Base-by-base conservation (phyloP, 768 basidiomycete genomes). In the Cystobasidium ongulense region DNA sequence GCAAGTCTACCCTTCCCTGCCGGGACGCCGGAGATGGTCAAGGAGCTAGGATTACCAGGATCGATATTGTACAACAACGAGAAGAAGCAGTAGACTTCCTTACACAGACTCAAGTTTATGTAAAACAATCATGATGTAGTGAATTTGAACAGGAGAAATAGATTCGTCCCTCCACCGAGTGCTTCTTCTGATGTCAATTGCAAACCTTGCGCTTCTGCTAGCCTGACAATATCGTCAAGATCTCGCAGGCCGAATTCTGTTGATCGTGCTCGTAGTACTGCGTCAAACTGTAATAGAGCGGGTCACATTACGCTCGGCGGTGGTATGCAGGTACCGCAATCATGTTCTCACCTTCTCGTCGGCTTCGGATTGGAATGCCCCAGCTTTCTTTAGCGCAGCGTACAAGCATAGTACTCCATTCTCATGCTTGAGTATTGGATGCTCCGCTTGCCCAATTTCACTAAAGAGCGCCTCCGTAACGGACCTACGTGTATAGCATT, bases 1-100 rank as follows among this genome's bases (percentile, higher is more conserved):
- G 86, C 86, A 74, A 87, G 88, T 75, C 82, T 99, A 71, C 95
- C 95, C 11, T 93, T 95, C 85, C 95, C 95, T 1, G 92, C 91
- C 35, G 95, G 91, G 29, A 93, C 90, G 5, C 84, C 82, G 62
- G 87, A 90, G 80, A 82, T 90, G 82, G 92, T 89, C 21, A 86
- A 84, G 81, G 80, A 74, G 36, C 84, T 73, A 75, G n/a, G 29
- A 11, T 31, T 73, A 25, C 72, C 72, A 25, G 62, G 31, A 11
- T 29, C 39, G 3, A 64, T 73, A 11, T n/a, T 63, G 27, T 63
- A 64, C 63, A 29, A 70, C 31, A 70, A 64, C 25, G 39, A 62
- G 39, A 36, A 71, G 68, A 67, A 52, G 46, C 46, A 67, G 46
- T 46, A 67, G 35, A n/a, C n/a, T n/a, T n/a, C n/a, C n/a, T n/a